Conservation (phyloP, 805 yeast genomes). For the Nakazawaea ishiwadae region DNA sequence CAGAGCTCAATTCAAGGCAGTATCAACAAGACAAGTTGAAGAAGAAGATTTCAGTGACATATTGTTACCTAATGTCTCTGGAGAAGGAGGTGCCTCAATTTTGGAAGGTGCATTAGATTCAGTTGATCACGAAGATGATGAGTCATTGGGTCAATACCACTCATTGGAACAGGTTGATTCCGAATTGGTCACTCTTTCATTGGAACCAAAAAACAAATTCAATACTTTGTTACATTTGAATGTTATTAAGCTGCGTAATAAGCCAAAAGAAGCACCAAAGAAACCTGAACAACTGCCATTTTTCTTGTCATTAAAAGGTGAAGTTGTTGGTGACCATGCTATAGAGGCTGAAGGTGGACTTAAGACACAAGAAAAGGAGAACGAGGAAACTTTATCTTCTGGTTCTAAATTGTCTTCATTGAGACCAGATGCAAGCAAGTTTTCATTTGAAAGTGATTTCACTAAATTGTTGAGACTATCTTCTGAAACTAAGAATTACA, state of each 20-base stretch:
- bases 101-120: conserved; percentile 73
- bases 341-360: conserved; percentile 35
- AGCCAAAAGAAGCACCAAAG: conserved; percentile 85
- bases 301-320: conserved; percentile 67
- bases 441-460: conserved; percentile 68
- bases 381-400: conserved; percentile 21
- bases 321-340: conserved; percentile 68
- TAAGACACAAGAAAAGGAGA: conserved; percentile 19
- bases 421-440: conserved; percentile 27
- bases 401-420: conserved; percentile 28
- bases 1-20: conserved; percentile 73
- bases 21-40: conserved; percentile 70
- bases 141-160: conserved; percentile 31
- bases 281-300: conserved; percentile 79
- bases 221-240: conserved; percentile 78
- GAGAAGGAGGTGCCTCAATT: conserved; percentile 67
- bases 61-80: conserved; percentile 70
- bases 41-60: conserved; percentile 67
- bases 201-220: conserved; percentile 75
- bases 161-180: conserved; percentile 60
- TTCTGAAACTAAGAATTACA: conserved; percentile 32
- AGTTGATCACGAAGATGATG: conserved; percentile 29
- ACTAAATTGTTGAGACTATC: conserved; percentile 55
- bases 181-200: conserved; percentile 65
- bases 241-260: conserved; percentile 77